Evolutionary conservation across 1,139 yeast species (phyloP).

Genomic region (Candida sp.): DNA sequence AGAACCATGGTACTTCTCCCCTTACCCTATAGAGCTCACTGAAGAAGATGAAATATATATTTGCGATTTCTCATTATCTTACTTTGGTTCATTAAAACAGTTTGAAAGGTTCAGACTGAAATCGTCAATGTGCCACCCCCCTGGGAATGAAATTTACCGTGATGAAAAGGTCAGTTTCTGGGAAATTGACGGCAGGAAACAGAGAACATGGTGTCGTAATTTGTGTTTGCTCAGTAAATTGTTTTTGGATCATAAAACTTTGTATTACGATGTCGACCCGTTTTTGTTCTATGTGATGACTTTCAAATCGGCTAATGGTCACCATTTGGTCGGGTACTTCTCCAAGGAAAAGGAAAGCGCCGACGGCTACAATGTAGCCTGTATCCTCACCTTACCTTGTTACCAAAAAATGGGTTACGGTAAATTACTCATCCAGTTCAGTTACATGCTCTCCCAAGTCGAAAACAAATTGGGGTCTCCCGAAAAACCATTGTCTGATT

Average conservation of each 20-base stretch:
- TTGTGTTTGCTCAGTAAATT: constrained; percentile 83
- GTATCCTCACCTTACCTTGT: constrained; percentile 93
- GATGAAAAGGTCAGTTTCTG: constrained; percentile 78
- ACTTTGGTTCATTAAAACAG: constrained; percentile 86
- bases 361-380: constrained; percentile 94
- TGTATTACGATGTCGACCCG: constrained; percentile 97
- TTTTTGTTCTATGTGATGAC: constrained; percentile 96
- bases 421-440: constrained; percentile 84
- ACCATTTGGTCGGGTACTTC: constrained; percentile 93
- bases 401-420: constrained; percentile 97
- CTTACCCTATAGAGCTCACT: constrained; percentile 92
- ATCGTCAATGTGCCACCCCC: constrained; percentile 90
- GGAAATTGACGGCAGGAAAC: constrained; percentile 96
- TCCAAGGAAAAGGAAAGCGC: constrained; percentile 97
- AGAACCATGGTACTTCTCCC: constrained; percentile 99
- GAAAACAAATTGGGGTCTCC: constrained; percentile 96
- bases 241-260: constrained; percentile 90
- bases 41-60: constrained; percentile 88
- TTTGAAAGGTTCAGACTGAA: constrained; percentile 88
- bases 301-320: constrained; percentile 80
- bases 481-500: constrained; percentile 93
- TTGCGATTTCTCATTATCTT: constrained; percentile 87
- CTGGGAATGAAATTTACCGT: constrained; percentile 95
- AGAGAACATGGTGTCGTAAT: constrained; percentile 96
- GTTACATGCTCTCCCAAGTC: constrained; percentile 81